Evolutionary conservation across 192 early-diverging fungal genomes (phyloP).

Genomic region (Backusella morwellensis): DNA sequence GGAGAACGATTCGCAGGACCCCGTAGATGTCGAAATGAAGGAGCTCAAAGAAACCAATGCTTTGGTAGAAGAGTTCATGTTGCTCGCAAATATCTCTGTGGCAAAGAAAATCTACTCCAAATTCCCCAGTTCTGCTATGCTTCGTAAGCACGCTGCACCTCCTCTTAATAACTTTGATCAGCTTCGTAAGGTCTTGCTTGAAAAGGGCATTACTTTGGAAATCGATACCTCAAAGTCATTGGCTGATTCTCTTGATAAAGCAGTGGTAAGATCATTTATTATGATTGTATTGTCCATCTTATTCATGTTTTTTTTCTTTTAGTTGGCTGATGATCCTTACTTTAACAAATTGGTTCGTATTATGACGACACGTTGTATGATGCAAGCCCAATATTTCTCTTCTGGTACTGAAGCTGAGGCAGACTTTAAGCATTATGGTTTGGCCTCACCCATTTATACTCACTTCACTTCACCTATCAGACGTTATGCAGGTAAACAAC

Average conservation of each 20-base stretch:
- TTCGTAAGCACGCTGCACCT: slow-evolving; percentile 69
- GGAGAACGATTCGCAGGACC: slow-evolving; percentile 86
- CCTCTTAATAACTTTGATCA: slow-evolving; percentile 47
- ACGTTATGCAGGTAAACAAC: slow-evolving; percentile 74
- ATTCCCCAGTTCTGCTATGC: slow-evolving; percentile 75
- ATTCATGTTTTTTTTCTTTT: slow-evolving; percentile 43
- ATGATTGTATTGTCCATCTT: not conserved
- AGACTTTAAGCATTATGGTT: slow-evolving; percentile 87
- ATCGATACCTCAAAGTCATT: slow-evolving; percentile 73
- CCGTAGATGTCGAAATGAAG: slow-evolving; percentile 89
- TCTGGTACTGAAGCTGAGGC: slow-evolving; percentile 69
- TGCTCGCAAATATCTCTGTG: slow-evolving; percentile 95
- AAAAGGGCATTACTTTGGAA: slow-evolving; percentile 63
- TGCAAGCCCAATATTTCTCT: slow-evolving; percentile 98
- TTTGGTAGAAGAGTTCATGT: slow-evolving; percentile 98
- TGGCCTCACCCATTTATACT: slow-evolving; percentile 91
- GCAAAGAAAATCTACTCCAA: slow-evolving; percentile 78
- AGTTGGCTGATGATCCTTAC: slow-evolving; percentile 81
- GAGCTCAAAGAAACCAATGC: slow-evolving; percentile 86
- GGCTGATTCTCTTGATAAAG: slow-evolving; percentile 86
- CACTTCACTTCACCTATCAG: slow-evolving; percentile 99
- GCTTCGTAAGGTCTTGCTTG: slow-evolving; percentile 57
- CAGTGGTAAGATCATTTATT: slow-evolving; percentile 43
- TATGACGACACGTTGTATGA: slow-evolving; percentile 91
- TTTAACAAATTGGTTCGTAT: slow-evolving; percentile 98